These are phyloP conservation scores for Quercus parvula DNA, from an alignment of 306 rosid genomes.

Conservation along the genomic window DNA sequence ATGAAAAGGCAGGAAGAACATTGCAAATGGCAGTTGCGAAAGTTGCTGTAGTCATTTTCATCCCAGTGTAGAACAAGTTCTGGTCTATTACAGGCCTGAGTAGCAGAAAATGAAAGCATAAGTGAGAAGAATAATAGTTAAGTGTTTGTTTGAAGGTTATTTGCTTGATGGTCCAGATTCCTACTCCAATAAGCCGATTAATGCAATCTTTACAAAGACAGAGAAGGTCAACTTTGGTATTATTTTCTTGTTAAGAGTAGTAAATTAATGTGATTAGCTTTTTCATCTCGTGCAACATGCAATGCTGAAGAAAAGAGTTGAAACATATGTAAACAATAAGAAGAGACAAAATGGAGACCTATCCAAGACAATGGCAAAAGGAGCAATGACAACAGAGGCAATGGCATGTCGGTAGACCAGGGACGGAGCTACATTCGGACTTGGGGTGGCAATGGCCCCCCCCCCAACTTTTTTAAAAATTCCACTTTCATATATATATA, in stretches of 20 bases:
- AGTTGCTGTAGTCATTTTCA: conserved; percentile 37
- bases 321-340: background rate
- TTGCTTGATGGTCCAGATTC: background rate
- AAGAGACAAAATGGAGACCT: conserved; percentile 23
- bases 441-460: too few relatives aligned
- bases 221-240: conserved; percentile 49
- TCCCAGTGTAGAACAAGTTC: conserved; percentile 49
- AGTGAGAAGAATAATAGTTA: background rate
- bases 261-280: background rate
- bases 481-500: too few relatives aligned
- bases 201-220: conserved; percentile 28
- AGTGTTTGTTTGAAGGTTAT: background rate
- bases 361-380: conserved; percentile 47
- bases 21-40: too few relatives aligned
- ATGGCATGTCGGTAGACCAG: conserved; percentile 40
- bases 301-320: background rate
- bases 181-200: conserved; percentile 44
- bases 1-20: conserved; percentile 36
- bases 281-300: background rate
- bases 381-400: conserved; percentile 38
- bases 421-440: too few relatives aligned
- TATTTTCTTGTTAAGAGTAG: conserved; percentile 30
- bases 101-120: background rate
- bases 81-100: conserved; percentile 61
- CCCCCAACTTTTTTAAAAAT: too few relatives aligned